Evolutionary conservation across 2,329 filamentous ascomycete genomes (phyloP), one percentile per base, ranked within the genome.

Genomic region (Hymenoscyphus salicellus): DNA sequence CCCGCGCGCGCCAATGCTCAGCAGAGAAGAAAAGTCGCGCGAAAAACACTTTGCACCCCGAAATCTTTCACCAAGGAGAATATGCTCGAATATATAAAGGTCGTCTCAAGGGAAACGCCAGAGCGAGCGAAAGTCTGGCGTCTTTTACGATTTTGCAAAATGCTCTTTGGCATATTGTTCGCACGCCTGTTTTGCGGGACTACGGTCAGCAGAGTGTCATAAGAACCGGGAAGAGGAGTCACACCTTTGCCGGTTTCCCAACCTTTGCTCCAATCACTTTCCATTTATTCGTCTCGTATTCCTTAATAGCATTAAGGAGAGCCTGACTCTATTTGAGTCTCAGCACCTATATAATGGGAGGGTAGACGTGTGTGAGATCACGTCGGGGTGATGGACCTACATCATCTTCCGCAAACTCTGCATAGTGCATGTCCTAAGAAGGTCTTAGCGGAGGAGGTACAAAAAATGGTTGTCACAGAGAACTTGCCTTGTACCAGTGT

Each of bases 271-370:
- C 95, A 75, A 98, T 98, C 30, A 89, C 88, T 80, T 98, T 98
- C 95, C 95, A 99, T 77, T 98, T 98, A 78, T 96, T 97, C 75
- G 92, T 90, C 77, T 99, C 95, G 79, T 98, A 98, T 77, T 99
- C 95, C 79, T 97, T 97, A 80, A 99, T 99, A 33, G 95, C 95
- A 69, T 91, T 92, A 70, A 96, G 86, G 65, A 99, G 80, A 43
- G 91, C 90, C 72, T 73, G 72, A 67, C 72, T 74, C 74, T 75
- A 68, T 61, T 69, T 69, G 62, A 72, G 69, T 69, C 71, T 75
- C 68, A 73, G 73, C 65, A 67, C 57, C 61, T 63, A 52, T 52
- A 26, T 10, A 5, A 52, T 11, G 23, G 46, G 46, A 52, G 46
- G 46, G 20, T 52, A 52, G 62, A 63, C 49, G 60, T 33, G 55